phyloP scores from a whole-genome alignment of 305 asterid species.

The Fraxinus platypoda region DNA sequence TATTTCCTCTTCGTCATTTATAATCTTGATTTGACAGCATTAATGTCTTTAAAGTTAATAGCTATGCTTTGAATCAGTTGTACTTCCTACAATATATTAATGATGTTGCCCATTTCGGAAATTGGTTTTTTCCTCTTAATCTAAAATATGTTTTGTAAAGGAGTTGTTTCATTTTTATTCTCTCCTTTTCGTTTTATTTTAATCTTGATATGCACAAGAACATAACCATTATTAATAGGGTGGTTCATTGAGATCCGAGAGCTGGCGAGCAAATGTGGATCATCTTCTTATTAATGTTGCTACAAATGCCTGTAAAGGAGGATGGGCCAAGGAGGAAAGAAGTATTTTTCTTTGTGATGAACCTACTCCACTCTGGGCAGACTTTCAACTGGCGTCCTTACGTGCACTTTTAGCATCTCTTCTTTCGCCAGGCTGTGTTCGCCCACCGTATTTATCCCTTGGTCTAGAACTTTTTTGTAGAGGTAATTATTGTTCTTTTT shows the following conservation, averaged over 20 bases:
- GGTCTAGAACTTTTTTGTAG: constrained; percentile 65
- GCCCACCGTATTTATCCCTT: constrained; percentile 64
- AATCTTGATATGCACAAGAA: constrained; percentile 7
- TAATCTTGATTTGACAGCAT: neutral
- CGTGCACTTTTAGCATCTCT: constrained; percentile 91
- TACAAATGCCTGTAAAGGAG: constrained; percentile 60
- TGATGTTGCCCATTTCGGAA: neutral
- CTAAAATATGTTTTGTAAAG: neutral
- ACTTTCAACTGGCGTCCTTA: constrained; percentile 73
- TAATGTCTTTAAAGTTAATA: neutral
- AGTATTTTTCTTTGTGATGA: constrained; percentile 33
- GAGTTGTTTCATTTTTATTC: neutral
- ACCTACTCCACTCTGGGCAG: constrained; percentile 38
- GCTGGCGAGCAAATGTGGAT: constrained; percentile 71
- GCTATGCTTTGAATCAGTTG: neutral
- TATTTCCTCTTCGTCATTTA: neutral
- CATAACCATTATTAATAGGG: constrained; percentile 44
- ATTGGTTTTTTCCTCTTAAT: neutral
- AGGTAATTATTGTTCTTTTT: constrained; percentile 45
- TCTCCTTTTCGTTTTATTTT: constrained; percentile 1
- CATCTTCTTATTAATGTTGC: constrained; percentile 61
- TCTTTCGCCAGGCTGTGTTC: constrained; percentile 63
- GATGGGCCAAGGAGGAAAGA: constrained; percentile 51
- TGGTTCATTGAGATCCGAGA: constrained; percentile 63
- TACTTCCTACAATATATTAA: neutral